Evolutionary conservation across 768 basidiomycete species (phyloP).

Genomic region (Glaciozyma martinii): DNA sequence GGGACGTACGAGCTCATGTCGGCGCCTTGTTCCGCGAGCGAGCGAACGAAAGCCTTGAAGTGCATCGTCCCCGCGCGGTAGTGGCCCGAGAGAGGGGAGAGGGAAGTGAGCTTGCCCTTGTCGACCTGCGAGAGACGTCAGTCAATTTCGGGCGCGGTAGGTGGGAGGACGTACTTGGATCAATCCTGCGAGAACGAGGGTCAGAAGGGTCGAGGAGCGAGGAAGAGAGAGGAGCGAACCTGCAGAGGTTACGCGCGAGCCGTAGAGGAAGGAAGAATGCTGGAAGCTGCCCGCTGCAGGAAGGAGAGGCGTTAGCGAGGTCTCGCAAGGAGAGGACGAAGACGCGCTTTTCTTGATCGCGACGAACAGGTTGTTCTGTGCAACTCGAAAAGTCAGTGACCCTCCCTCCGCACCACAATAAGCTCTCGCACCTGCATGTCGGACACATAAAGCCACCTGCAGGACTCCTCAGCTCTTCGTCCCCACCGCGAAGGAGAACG

Average conservation of each 20-base stretch:
- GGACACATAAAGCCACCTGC: constrained; percentile 21
- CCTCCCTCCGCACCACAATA: background rate
- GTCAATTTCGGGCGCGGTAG: no score
- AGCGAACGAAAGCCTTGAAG: constrained; percentile 30
- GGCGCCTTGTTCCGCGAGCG: constrained; percentile 23
- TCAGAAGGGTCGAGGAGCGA: no score
- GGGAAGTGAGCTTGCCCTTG: constrained; percentile 29
- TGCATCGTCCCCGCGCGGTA: constrained; percentile 34
- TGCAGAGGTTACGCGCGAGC: constrained; percentile 27
- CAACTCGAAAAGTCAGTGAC: background rate
- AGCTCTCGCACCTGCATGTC: constrained; percentile 10
- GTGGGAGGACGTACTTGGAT: constrained; percentile 20
- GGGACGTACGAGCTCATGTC: constrained; percentile 27
- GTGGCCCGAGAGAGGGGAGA: constrained; percentile 31
- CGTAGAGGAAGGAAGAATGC: constrained; percentile 39
- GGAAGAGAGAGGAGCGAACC: background rate
- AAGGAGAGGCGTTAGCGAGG: background rate
- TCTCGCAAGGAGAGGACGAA: background rate
- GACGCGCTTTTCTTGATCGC: constrained; percentile 39
- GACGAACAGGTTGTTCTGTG: constrained; percentile 37
- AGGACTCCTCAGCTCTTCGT: constrained; percentile 38
- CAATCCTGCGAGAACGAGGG: constrained; percentile 15
- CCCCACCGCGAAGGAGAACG: constrained; percentile 6
- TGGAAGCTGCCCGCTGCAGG: constrained; percentile 38
- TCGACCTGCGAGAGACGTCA: background rate